Percentiles rank a stretch among this genome's conserved stretches.
phyloP scores from a whole-genome alignment of 495 filamentous ascomycete genomes.

The Talaromyces thailandensis region DNA sequence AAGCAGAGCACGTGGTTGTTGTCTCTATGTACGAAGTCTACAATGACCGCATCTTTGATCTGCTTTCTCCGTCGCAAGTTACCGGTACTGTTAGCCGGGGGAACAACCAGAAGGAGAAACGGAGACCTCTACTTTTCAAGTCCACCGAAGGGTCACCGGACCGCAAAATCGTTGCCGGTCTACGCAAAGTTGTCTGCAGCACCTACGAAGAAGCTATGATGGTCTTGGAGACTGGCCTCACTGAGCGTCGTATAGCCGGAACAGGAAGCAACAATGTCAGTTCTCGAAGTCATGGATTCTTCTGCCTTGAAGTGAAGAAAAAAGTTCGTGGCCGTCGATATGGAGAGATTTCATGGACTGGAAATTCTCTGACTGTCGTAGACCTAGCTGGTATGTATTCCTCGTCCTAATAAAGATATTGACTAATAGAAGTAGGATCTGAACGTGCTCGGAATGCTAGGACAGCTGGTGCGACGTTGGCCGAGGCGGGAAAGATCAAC shows the following conservation, averaged over 20 bases:
- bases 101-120: constrained; percentile 53
- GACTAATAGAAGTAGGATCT: constrained; percentile 44
- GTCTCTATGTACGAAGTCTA: constrained; percentile 99
- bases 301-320: constrained; percentile 91
- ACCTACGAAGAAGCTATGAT: constrained; percentile 79
- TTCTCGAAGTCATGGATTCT: constrained; percentile 91
- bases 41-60: constrained; percentile 95
- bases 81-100: constrained; percentile 30
- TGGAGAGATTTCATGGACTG: constrained; percentile 59
- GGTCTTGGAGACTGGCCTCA: constrained; percentile 83
- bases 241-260: constrained; percentile 78
- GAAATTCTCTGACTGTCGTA: constrained; percentile 77
- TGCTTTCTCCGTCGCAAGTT: constrained; percentile 52
- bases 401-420: not conserved
- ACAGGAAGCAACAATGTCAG: constrained; percentile 85
- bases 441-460: constrained; percentile 90
- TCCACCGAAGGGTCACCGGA: constrained; percentile 74
- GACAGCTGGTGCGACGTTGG: constrained; percentile 83
- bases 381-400: constrained; percentile 67
- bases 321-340: constrained; percentile 42
- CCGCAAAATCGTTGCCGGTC: constrained; percentile 82
- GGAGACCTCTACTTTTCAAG: constrained; percentile 79
- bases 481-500: constrained; percentile 96
- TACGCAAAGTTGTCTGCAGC: constrained; percentile 84
- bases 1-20: constrained; percentile 78